These are phyloP conservation scores for Narthecium ossifragum DNA, from an alignment of 106 monocot species.

Conservation along the genomic window DNA sequence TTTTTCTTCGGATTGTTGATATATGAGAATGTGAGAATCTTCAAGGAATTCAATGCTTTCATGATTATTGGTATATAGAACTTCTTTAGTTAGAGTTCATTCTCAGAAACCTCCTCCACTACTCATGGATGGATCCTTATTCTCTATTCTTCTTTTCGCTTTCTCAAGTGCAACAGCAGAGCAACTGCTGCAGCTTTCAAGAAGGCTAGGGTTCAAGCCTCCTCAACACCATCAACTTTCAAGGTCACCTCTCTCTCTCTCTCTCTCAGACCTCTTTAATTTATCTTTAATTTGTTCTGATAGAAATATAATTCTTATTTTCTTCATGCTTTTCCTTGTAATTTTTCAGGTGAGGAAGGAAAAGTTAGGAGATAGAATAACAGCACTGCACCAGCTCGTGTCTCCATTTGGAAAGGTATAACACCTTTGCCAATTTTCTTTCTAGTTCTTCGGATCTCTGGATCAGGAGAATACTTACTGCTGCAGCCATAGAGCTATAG, in stretches of 20 bases:
- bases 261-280: constrained; percentile 3
- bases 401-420: constrained; percentile 96
- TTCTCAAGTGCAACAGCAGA: constrained; percentile 66
- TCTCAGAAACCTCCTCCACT: neutral
- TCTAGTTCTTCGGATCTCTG: too few species aligned
- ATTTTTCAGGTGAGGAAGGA: constrained; percentile 80
- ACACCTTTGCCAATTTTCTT: neutral
- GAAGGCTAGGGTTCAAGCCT: constrained; percentile 70
- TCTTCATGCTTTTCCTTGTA: neutral
- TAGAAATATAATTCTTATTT: neutral
- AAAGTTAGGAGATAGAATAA: constrained; percentile 84
- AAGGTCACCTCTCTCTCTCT: constrained; percentile 40
- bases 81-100: constrained; percentile 3
- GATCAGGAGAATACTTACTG: too few species aligned
- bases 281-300: neutral
- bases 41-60: too few species aligned
- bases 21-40: too few species aligned
- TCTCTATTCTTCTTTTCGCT: constrained; percentile 5
- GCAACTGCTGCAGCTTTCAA: constrained; percentile 49
- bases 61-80: too few species aligned
- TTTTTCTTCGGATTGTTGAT: too few species aligned
- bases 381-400: constrained; percentile 83
- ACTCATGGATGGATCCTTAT: neutral
- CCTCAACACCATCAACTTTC: constrained; percentile 54
- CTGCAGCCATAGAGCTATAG: too few species aligned